Base-by-base conservation (phyloP, 129 eudicot genomes). In the Rutidosis leptorrhynchoides region DNA sequence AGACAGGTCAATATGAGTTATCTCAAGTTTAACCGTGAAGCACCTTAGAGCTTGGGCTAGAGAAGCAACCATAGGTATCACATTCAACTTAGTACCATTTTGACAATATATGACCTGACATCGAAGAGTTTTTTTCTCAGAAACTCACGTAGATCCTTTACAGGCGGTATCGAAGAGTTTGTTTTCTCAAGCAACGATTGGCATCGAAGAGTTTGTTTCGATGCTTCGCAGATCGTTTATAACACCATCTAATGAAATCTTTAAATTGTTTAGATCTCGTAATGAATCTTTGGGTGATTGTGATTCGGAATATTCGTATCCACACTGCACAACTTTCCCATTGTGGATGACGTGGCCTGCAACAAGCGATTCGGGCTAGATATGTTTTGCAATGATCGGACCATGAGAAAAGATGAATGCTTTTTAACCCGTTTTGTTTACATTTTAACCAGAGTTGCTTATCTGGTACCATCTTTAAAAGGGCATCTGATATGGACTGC, bases 21-120 rank as follows among this genome's bases (percentile, higher is more conserved):
- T 28, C 20, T 60, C 25, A 0, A 16, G 24, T 60, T 27, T 60
- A 60, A 33, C 16, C 19, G 11, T 29, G 30, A 37, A 22, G n/a
- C 71, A 89, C 96, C 97, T 86, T 19, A 90, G 85, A 65, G 97
- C 95, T 69, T 90, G 97, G 26, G 88, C 77, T 64, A 95, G 80
- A 54, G 97, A 90, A 66, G 95, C 85, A 54, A 86, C 87, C 30
- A 90, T 71, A 4, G 97, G 97, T 66, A 90, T 80, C 74, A 84
- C 91, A 53, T 90, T 90, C 69, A 90, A 54, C 83, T 79, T 77
- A 17, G 76, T 74, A 43, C 97, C 95, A 20, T 73, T 82, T 68
- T 72, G 84, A 67, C 95, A 80, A 78, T 86, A 84, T 67, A 86
- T 72, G 29, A 74, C 77, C 60, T 82, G 79, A 77, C 97, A 90